Percentiles rank a stretch among this genome's conserved stretches.
These are phyloP conservation scores for Colletotrichum echinochloae DNA, from an alignment of 2,329 filamentous ascomycete genomes.

Conservation along the genomic window DNA sequence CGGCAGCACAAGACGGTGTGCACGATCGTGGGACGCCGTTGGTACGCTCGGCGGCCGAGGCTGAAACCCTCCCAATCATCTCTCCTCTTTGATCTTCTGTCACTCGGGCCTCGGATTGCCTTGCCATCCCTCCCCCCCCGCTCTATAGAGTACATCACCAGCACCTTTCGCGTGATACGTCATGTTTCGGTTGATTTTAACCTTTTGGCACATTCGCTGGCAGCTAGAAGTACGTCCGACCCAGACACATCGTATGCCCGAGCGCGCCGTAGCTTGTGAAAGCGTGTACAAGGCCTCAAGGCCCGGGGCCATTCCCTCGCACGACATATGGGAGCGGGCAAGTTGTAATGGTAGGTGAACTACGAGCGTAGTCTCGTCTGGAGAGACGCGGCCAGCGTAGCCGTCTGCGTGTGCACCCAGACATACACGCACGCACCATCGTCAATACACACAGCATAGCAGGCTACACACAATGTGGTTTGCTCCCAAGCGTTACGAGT, in stretches of 20 bases:
- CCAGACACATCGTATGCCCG: neutral
- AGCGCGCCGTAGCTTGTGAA: neutral
- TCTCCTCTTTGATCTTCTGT: neutral
- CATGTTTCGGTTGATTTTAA: slow-evolving; percentile 3
- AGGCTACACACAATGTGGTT: neutral
- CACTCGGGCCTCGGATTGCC: neutral
- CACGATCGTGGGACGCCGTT: slow-evolving; percentile 5
- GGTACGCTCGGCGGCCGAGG: neutral
- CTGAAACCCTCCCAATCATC: neutral
- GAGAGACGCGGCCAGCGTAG: neutral
- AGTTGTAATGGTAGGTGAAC: neutral
- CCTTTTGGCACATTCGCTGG: slow-evolving; percentile 11
- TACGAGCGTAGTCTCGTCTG: neutral
- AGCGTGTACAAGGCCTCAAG: neutral
- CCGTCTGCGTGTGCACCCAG: neutral
- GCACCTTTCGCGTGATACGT: neutral
- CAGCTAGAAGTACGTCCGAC: neutral
- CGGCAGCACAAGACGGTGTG: neutral
- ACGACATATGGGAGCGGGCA: neutral
- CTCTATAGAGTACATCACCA: neutral
- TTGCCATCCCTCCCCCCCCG: neutral
- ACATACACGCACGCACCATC: neutral
- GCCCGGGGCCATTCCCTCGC: neutral
- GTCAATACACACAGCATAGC: neutral
- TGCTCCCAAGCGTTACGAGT: neutral